Evolutionary conservation across 2,329 filamentous ascomycete species (phyloP).

Genomic region (Zopfia rhizophila): DNA sequence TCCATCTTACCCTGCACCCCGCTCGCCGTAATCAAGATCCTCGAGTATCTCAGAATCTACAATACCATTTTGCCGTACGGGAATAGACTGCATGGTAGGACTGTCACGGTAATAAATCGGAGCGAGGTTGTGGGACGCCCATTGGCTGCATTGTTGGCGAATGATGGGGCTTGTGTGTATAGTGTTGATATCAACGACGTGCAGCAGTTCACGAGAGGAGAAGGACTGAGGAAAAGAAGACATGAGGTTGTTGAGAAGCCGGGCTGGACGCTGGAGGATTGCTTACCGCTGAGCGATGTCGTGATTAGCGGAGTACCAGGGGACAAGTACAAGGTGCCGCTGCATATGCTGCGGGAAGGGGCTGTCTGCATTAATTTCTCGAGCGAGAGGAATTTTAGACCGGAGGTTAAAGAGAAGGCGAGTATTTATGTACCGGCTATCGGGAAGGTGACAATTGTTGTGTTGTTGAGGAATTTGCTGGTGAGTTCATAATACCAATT

Average conservation of each 20-base stretch:
- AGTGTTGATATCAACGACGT: slow-evolving; percentile 92
- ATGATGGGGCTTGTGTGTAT: slow-evolving; percentile 95
- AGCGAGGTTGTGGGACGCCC: slow-evolving; percentile 96
- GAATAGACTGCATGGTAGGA: slow-evolving; percentile 91
- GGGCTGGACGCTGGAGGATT: slow-evolving; percentile 81
- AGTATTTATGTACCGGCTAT: slow-evolving; percentile 97
- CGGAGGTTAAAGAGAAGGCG: slow-evolving; percentile 91
- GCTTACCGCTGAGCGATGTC: slow-evolving; percentile 88
- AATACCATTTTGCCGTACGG: slow-evolving; percentile 93
- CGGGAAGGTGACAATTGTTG: slow-evolving; percentile 96
- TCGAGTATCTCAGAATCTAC: slow-evolving; percentile 96
- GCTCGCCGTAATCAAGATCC: slow-evolving; percentile 93
- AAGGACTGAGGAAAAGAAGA: slow-evolving; percentile 83
- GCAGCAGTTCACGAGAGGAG: slow-evolving; percentile 89
- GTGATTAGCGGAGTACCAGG: slow-evolving; percentile 93
- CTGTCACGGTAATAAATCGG: slow-evolving; percentile 95
- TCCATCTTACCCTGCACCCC: slow-evolving; percentile 96
- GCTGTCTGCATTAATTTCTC: slow-evolving; percentile 99
- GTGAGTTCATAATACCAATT: slow-evolving; percentile 62
- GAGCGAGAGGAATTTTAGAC: slow-evolving; percentile 92
- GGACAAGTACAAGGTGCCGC: slow-evolving; percentile 89
- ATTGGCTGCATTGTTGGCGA: slow-evolving; percentile 90
- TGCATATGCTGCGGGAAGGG: slow-evolving; percentile 83
- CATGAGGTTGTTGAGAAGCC: slow-evolving; percentile 89
- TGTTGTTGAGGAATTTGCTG: slow-evolving; percentile 87